phyloP scores from a whole-genome alignment of 2,329 filamentous ascomycete species.

The Hypomyces perniciosus region DNA sequence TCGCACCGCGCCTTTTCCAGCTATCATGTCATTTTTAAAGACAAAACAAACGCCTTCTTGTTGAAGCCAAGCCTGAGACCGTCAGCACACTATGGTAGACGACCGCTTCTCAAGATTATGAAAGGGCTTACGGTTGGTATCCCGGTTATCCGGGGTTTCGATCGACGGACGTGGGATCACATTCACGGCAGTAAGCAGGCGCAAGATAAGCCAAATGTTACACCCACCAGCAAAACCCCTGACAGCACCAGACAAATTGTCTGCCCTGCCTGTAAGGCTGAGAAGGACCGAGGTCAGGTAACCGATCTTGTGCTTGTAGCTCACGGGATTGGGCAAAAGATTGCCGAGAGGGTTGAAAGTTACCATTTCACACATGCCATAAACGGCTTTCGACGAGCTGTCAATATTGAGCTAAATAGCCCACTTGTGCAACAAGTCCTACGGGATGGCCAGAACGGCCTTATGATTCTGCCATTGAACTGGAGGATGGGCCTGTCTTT shows the following conservation, averaged over 20 bases:
- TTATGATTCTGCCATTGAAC: slow-evolving; percentile 92
- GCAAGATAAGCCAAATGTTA: slow-evolving; percentile 23
- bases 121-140: slow-evolving; percentile 80
- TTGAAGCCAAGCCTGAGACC: slow-evolving; percentile 80
- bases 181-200: slow-evolving; percentile 49
- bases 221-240: slow-evolving; percentile 23
- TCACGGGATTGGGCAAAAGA: slow-evolving; percentile 94
- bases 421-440: slow-evolving; percentile 69
- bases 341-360: slow-evolving; percentile 89
- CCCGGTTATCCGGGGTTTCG: slow-evolving; percentile 83
- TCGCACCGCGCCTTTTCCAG: slow-evolving; percentile 58
- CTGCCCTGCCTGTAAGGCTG: slow-evolving; percentile 56
- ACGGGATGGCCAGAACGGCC: slow-evolving; percentile 71
- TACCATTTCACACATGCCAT: slow-evolving; percentile 97
- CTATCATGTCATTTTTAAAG: slow-evolving; percentile 82
- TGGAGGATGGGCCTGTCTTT: slow-evolving; percentile 87
- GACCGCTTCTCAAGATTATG: slow-evolving; percentile 75
- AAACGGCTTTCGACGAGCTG: slow-evolving; percentile 77
- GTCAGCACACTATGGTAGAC: slow-evolving; percentile 76
- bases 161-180: slow-evolving; percentile 68
- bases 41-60: slow-evolving; percentile 70
- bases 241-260: slow-evolving; percentile 23
- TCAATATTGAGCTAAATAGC: slow-evolving; percentile 77
- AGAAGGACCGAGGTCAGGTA: slow-evolving; percentile 62
- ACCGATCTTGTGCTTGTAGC: slow-evolving; percentile 87